These are phyloP conservation scores for Alternaria sp. DNA, from an alignment of 2,329 filamentous ascomycete species.

Conservation along the genomic window DNA sequence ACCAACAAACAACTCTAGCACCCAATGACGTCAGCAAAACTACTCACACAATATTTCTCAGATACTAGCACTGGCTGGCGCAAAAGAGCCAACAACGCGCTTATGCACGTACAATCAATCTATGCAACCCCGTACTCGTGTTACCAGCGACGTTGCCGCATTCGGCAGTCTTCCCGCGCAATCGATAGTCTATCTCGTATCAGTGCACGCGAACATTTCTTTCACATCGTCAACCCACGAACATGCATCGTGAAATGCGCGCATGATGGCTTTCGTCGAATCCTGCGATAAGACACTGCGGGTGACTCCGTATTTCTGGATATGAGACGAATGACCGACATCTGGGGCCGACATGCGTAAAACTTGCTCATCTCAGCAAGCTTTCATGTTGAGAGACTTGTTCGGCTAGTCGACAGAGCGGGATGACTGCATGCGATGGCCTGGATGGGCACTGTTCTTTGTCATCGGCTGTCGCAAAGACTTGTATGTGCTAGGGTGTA, in stretches of 20 bases:
- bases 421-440: not conserved
- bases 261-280: not conserved
- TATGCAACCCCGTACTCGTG: constrained; percentile 2
- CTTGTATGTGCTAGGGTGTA: not conserved
- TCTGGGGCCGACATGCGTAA: not conserved
- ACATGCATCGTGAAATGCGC: not conserved
- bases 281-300: not conserved
- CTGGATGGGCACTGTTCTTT: not conserved
- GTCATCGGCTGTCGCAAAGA: not conserved
- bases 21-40: not conserved
- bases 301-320: not conserved
- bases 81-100: not conserved
- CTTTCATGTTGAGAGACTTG: not conserved
- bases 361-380: not conserved
- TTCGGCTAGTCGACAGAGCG: not conserved
- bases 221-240: not conserved
- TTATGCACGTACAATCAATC: constrained; percentile 4
- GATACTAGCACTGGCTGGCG: not conserved
- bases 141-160: not conserved
- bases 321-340: not conserved
- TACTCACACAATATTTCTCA: not conserved
- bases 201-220: not conserved
- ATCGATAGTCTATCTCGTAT: constrained; percentile 15
- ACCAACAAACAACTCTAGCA: too few species aligned
- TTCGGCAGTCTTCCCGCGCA: constrained; percentile 2